Conservation (phyloP, 768 basidiomycete genomes). For the Auricularia sp. region DNA sequence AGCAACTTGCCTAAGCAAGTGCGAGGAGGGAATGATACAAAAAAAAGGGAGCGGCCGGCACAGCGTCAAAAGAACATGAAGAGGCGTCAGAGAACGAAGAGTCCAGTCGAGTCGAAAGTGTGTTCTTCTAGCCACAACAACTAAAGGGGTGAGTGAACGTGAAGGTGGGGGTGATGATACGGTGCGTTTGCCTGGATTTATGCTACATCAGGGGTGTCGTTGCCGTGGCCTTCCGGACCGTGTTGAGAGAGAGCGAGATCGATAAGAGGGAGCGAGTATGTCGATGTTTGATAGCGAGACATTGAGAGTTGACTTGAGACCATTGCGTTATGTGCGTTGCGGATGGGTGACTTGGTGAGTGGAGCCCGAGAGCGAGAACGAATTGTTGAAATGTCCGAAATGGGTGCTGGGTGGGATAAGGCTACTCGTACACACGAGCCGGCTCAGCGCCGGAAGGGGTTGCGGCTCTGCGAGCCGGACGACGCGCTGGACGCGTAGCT, state of each 20-base stretch:
- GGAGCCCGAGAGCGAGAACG: no score
- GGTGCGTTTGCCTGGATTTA: not conserved
- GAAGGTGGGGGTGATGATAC: not conserved
- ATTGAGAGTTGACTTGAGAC: not conserved
- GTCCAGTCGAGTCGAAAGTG: not conserved
- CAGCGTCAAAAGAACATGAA: not conserved
- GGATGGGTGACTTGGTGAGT: no score
- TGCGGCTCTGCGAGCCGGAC: not conserved
- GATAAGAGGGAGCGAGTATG: not conserved
- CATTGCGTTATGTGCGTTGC: no score
- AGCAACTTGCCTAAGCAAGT: not conserved
- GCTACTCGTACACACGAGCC: no score
- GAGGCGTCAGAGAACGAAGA: not conserved
- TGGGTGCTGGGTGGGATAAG: no score
- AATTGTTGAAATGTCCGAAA: no score
- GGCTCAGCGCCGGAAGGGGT: not conserved
- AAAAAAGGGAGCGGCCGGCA: not conserved
- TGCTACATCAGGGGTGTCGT: not conserved
- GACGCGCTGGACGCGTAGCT: not conserved
- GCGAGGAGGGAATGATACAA: not conserved
- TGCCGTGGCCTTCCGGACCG: not conserved
- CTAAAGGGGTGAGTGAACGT: not conserved
- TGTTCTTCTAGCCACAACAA: not conserved
- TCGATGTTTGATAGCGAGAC: not conserved
- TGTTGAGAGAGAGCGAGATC: not conserved